Percentiles rank a stretch among this genome's conserved stretches.
These are phyloP conservation scores for Ricinus communis DNA, from an alignment of 345 rosid genomes.

Conservation along the genomic window DNA sequence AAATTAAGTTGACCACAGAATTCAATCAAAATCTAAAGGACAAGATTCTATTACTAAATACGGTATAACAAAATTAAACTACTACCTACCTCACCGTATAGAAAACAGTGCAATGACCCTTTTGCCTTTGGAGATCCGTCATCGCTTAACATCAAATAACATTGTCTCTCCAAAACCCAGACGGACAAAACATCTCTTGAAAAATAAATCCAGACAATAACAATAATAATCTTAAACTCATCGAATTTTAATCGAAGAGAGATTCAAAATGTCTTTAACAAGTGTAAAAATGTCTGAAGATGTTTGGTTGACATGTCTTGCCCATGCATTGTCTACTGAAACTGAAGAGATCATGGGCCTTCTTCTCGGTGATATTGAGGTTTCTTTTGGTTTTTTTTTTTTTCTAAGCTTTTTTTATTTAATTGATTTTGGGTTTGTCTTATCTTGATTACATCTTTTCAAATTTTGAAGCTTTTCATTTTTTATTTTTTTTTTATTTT, in stretches of 20 bases:
- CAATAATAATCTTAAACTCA: neutral
- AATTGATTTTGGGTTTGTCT: neutral
- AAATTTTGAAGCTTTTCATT: neutral
- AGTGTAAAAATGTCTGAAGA: conserved; percentile 89
- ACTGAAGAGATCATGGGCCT: conserved; percentile 99
- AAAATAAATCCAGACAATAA: too few relatives aligned
- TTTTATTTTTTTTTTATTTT: neutral
- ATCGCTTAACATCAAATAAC: neutral
- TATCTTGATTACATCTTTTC: neutral
- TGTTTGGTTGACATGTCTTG: conserved; percentile 90
- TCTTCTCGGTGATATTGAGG: conserved; percentile 98
- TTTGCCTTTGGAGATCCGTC: neutral
- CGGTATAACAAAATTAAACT: neutral
- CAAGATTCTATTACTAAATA: neutral
- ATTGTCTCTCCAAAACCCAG: neutral
- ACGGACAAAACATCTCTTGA: too few relatives aligned
- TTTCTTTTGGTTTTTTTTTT: conserved; percentile 3
- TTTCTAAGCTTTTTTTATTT: neutral
- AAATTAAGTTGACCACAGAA: too few relatives aligned
- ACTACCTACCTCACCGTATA: neutral
- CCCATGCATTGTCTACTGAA: conserved; percentile 97
- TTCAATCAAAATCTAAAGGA: neutral
- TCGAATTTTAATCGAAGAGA: neutral
- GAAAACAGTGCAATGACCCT: neutral
- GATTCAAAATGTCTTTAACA: conserved; percentile 61